Evolutionary conservation across 2,329 filamentous ascomycete species (phyloP).

Genomic region (Capronia coronata): DNA sequence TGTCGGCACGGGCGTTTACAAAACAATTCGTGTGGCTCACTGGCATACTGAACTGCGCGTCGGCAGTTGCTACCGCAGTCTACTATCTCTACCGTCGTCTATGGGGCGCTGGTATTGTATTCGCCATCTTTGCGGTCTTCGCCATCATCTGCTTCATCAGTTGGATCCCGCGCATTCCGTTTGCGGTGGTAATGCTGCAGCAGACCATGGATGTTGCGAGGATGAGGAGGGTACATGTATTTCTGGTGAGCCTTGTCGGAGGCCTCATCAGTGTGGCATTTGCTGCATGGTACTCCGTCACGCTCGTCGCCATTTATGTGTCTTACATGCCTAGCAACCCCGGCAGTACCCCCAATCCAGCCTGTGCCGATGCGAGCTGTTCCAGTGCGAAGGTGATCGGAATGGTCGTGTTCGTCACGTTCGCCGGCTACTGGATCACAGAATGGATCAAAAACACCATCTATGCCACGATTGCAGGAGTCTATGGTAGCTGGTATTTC

Average conservation of each 20-base stretch:
- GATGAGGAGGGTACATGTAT: slow-evolving; percentile 70
- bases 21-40: slow-evolving; percentile 92
- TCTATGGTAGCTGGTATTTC: slow-evolving; percentile 94
- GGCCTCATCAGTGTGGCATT: slow-evolving; percentile 70
- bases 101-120: slow-evolving; percentile 80
- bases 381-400: slow-evolving; percentile 73
- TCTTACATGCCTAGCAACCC: slow-evolving; percentile 63
- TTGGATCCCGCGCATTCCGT: slow-evolving; percentile 87
- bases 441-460: slow-evolving; percentile 93
- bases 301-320: slow-evolving; percentile 77
- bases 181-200: slow-evolving; percentile 82
- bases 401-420: slow-evolving; percentile 77
- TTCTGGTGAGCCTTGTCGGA: slow-evolving; percentile 75
- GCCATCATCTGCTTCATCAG: slow-evolving; percentile 74
- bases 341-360: slow-evolving; percentile 42
- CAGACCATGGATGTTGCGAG: slow-evolving; percentile 81
- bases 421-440: slow-evolving; percentile 88
- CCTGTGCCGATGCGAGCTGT: slow-evolving; percentile 54
- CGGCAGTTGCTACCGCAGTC: slow-evolving; percentile 76
- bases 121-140: slow-evolving; percentile 74
- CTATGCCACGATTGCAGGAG: slow-evolving; percentile 76
- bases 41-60: slow-evolving; percentile 77
- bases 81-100: slow-evolving; percentile 74
- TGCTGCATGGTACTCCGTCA: slow-evolving; percentile 78
- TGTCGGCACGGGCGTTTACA: slow-evolving; percentile 67